These are phyloP conservation scores for Combretum micranthum DNA, from an alignment of 345 rosid species.

Conservation along the genomic window DNA sequence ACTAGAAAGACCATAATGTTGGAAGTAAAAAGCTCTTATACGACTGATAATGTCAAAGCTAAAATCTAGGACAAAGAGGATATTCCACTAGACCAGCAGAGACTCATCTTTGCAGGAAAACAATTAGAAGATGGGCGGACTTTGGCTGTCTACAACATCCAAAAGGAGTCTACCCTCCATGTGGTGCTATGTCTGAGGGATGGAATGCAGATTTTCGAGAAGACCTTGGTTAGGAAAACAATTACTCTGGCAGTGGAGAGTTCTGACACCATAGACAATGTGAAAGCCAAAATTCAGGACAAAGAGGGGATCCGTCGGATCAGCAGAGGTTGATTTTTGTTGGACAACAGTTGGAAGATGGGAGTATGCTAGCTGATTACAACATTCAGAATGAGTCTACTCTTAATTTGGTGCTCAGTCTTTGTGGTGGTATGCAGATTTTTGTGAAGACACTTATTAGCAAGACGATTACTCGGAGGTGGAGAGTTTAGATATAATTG, in stretches of 20 bases:
- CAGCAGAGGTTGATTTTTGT: slow-evolving; percentile 20
- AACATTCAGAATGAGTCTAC: too few relatives aligned
- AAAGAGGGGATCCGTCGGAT: slow-evolving; percentile 19
- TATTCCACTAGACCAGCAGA: too few relatives aligned
- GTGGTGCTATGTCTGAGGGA: slow-evolving; percentile 21
- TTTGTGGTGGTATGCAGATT: too few relatives aligned
- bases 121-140: too few relatives aligned
- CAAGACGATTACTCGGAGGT: too few relatives aligned
- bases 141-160: slow-evolving; percentile 24
- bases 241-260: slow-evolving; percentile 16
- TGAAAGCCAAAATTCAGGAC: slow-evolving; percentile 22
- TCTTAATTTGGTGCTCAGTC: too few relatives aligned
- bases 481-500: too few relatives aligned
- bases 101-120: too few relatives aligned
- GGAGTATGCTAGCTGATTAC: slow-evolving; percentile 6
- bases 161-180: slow-evolving; percentile 26
- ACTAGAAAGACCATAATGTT: too few relatives aligned
- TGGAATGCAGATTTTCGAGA: slow-evolving; percentile 26
- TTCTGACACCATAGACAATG: slow-evolving; percentile 17
- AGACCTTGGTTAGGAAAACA: slow-evolving; percentile 20
- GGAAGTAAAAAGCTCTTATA: too few relatives aligned
- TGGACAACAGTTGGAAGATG: slow-evolving; percentile 9
- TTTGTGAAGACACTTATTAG: neutral
- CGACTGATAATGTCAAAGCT: too few relatives aligned
- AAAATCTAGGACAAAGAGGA: too few relatives aligned